These are phyloP conservation scores for Pseudomassariella vexata DNA, from an alignment of 2,329 filamentous ascomycete genomes.

Conservation along the genomic window DNA sequence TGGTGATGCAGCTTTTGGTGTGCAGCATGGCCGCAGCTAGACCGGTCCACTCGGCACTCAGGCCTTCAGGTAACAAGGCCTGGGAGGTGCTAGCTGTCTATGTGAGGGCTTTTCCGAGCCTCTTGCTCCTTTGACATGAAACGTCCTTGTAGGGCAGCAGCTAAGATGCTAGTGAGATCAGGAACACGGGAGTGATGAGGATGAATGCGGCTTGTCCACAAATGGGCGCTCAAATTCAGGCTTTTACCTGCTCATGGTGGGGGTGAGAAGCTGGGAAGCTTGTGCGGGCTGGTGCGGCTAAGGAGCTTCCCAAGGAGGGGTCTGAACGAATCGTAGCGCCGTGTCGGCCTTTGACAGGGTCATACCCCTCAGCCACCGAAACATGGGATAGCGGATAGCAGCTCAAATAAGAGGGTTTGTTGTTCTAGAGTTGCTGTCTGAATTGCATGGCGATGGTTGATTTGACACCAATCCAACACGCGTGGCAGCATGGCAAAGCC, in stretches of 20 bases:
- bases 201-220: background rate
- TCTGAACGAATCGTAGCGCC: background rate
- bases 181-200: constrained; percentile 4
- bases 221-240: constrained; percentile 5
- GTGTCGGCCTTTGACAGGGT: background rate
- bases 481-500: no score
- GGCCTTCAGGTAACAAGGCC: constrained; percentile 4
- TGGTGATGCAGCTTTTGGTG: background rate
- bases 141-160: constrained; percentile 1
- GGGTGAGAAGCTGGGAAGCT: background rate
- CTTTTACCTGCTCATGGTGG: no score
- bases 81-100: constrained; percentile 10
- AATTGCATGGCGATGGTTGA: no score
- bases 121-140: constrained; percentile 1
- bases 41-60: constrained; percentile 3
- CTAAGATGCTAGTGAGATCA: constrained; percentile 4
- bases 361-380: background rate
- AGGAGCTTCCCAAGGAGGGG: background rate
- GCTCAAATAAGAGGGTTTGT: no score
- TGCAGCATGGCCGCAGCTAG: background rate
- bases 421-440: no score
- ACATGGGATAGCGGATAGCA: no score
- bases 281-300: background rate
- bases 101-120: constrained; percentile 5
- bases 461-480: no score